Evolutionary conservation across 805 yeast genomes (phyloP).

Genomic region (Candida corydali): DNA sequence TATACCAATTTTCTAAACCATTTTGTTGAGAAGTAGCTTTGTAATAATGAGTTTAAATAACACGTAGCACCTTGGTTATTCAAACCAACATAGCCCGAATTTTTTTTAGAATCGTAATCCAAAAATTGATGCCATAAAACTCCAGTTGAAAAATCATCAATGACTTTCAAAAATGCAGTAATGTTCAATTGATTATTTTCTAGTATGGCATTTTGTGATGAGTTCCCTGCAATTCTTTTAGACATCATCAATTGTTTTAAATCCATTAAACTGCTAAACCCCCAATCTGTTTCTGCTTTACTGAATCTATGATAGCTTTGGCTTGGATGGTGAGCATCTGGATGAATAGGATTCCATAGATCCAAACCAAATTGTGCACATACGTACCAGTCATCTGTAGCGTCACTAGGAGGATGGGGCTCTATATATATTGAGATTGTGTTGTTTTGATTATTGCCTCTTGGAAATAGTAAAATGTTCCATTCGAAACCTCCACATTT

Average conservation of each 20-base stretch:
- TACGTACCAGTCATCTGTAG: constrained; percentile 67
- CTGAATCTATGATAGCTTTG: constrained; percentile 77
- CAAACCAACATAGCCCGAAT: constrained; percentile 88
- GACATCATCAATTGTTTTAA: constrained; percentile 35
- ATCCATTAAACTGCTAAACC: constrained; percentile 76
- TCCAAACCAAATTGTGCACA: constrained; percentile 89
- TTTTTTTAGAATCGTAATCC: constrained; percentile 81
- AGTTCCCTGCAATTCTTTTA: constrained; percentile 7
- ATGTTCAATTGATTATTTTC: constrained; percentile 60
- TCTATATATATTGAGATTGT: constrained; percentile 72
- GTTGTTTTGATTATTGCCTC: constrained; percentile 57
- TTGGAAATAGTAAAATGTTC: constrained; percentile 73
- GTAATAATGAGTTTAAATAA: constrained; percentile 86
- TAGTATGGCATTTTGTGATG: constrained; percentile 33
- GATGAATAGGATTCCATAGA: constrained; percentile 76
- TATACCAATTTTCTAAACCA: constrained; percentile 81
- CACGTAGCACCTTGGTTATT: constrained; percentile 98
- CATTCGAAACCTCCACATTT: constrained; percentile 61
- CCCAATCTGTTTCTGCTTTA: constrained; percentile 87
- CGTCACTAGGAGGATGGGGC: constrained; percentile 49
- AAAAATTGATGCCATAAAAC: constrained; percentile 87
- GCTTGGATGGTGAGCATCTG: constrained; percentile 54
- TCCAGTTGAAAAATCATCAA: constrained; percentile 86
- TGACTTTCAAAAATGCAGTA: constrained; percentile 70
- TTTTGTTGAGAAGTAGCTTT: constrained; percentile 84